A percentile compares a stretch with the other conserved stretches of the same genome.
Evolutionary conservation across 352 stramenopile genomes (phyloP).

Genomic region (Globisporangium radiosum): DNA sequence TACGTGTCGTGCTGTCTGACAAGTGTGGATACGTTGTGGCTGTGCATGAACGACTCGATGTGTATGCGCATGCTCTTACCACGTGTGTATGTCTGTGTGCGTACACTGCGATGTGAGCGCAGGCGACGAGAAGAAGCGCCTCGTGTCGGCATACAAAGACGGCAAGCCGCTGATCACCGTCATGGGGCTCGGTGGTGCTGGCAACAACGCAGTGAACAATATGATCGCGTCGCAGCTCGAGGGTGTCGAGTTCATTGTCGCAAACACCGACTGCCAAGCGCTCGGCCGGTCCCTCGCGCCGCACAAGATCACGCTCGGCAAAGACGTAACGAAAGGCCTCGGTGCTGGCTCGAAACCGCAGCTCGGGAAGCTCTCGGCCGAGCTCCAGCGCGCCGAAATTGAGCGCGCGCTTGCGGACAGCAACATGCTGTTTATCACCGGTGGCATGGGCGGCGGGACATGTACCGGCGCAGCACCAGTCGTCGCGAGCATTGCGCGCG

Average conservation of each 20-base stretch:
- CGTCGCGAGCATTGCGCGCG: constrained; percentile 90
- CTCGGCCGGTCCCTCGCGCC: constrained; percentile 69
- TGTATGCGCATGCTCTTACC: too few species aligned
- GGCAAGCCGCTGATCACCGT: constrained; percentile 83
- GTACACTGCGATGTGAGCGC: background rate
- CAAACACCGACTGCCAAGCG: constrained; percentile 95
- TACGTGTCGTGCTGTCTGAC: background rate
- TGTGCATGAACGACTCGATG: too few species aligned
- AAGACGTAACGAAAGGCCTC: constrained; percentile 80
- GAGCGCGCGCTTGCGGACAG: constrained; percentile 83
- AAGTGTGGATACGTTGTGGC: too few species aligned
- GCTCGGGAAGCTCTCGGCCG: constrained; percentile 72
- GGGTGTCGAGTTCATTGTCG: constrained; percentile 93
- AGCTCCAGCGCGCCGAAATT: constrained; percentile 89
- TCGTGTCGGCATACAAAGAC: constrained; percentile 63
- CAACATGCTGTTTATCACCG: constrained; percentile 96
- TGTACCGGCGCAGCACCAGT: constrained; percentile 91
- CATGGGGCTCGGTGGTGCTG: constrained; percentile 75
- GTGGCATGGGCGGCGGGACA: constrained; percentile 92
- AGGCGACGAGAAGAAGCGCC: constrained; percentile 37
- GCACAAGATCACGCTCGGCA: constrained; percentile 79
- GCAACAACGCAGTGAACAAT: constrained; percentile 87
- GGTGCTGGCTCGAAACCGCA: constrained; percentile 77
- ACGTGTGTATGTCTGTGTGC: background rate
- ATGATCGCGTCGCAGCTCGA: constrained; percentile 86